Base-by-base conservation (phyloP, 768 basidiomycete genomes). In the Boletus insuetus region DNA sequence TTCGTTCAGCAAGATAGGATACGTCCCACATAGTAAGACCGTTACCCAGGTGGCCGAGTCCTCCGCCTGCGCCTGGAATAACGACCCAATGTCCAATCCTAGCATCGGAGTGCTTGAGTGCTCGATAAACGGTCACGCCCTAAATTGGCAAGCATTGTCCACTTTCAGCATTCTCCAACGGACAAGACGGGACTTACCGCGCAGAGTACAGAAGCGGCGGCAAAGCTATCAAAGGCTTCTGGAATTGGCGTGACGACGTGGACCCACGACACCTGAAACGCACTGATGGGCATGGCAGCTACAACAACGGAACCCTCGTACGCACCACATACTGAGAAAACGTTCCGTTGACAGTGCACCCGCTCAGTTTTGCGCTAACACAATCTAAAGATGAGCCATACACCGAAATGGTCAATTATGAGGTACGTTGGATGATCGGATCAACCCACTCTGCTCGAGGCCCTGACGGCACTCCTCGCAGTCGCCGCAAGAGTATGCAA, bases 121-220 rank as follows among this genome's bases (percentile, higher is more conserved):
- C 93, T 54, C 89, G 86, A 66, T 92, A 95, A 2, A 90, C 89
- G 3, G 93, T 94, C 20, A 95, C 75, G 44, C 89, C 90, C 86
- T 87, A 46, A 1, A 5, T 1, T 29, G 29, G 29, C 29, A 29
- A 29, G 29, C 8, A 29, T 31, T 3, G 17, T 29, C 19, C 1
- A 17, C 4, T 26, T 13, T 12, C 16, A 1, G 12, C 13, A 34
- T 22, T 14, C n/a, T 34, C 16, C 11, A 3, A 29, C 29, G 14
- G 9, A 0, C 19, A 22, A 5, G 6, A 12, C 42, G 1, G 2
- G 13, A 17, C 41, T 51, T 67, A 86, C 86, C 13, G 89, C 90
- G 61, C 90, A 93, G 13, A 92, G 81, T 55, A 94, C 80, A 11
- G 87, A 85, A 3, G 86, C 85, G 6, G 91, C 87, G 2, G 77